Evolutionary conservation across 768 basidiomycete genomes (phyloP).

Genomic region (Tylopilus sp.): DNA sequence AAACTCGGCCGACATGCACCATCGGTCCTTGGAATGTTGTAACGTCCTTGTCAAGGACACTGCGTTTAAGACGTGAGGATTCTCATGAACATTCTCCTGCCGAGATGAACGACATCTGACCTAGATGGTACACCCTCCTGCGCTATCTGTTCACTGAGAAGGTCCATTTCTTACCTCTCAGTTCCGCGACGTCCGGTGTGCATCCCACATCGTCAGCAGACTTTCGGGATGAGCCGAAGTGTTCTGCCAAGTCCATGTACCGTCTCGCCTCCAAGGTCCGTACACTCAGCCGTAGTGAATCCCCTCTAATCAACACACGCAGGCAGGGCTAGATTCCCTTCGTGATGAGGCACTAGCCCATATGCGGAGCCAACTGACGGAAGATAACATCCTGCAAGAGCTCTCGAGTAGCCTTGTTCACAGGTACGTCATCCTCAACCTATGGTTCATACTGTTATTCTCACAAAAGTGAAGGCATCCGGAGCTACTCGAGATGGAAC

Average conservation of each 20-base stretch:
- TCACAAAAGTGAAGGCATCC: background rate
- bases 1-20: background rate
- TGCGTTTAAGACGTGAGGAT: constrained; percentile 25
- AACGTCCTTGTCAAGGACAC: constrained; percentile 26
- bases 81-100: no score
- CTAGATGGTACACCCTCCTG: constrained; percentile 39
- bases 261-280: constrained; percentile 39
- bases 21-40: constrained; percentile 10
- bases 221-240: constrained; percentile 13
- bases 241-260: constrained; percentile 46
- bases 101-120: background rate
- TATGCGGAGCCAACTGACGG: constrained; percentile 16
- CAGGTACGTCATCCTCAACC: background rate
- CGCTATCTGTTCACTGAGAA: constrained; percentile 39
- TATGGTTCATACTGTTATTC: background rate
- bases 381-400: constrained; percentile 24
- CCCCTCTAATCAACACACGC: no score
- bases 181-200: constrained; percentile 3
- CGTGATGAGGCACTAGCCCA: constrained; percentile 11
- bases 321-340: constrained; percentile 21
- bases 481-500: background rate
- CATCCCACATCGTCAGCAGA: background rate
- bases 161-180: constrained; percentile 31
- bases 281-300: background rate
- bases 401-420: constrained; percentile 17